phyloP scores from a whole-genome alignment of 2,329 filamentous ascomycete species.

The Diaporthe citrichinensis region DNA sequence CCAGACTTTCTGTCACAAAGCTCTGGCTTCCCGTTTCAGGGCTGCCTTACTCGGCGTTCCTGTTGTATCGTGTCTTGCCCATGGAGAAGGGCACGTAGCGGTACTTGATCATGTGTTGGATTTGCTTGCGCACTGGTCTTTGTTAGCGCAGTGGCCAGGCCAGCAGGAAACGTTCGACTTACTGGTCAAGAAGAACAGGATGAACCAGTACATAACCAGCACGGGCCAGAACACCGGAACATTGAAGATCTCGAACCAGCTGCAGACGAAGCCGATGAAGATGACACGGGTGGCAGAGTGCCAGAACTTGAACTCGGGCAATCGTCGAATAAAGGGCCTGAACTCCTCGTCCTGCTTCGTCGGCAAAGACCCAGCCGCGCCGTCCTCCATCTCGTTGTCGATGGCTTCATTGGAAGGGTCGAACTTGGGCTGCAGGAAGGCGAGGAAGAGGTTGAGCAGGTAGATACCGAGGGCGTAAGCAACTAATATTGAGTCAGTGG shows the following conservation, averaged over 20 bases:
- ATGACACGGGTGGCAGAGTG: conserved; percentile 93
- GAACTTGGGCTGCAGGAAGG: conserved; percentile 98
- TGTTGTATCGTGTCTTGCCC: conserved; percentile 86
- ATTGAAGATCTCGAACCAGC: conserved; percentile 95
- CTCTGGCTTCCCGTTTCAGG: background rate
- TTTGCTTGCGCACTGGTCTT: conserved; percentile 92
- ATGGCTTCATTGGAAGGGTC: conserved; percentile 92
- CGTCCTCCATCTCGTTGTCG: conserved; percentile 97
- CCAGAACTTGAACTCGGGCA: conserved; percentile 99
- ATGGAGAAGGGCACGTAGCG: conserved; percentile 95
- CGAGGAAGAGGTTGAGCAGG: conserved; percentile 98
- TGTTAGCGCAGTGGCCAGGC: conserved; percentile 9
- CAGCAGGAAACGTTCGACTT: conserved; percentile 57
- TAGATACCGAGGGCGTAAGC: conserved; percentile 99
- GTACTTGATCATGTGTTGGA: conserved; percentile 99
- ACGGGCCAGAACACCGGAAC: conserved; percentile 99
- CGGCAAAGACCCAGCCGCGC: conserved; percentile 83
- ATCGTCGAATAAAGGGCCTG: conserved; percentile 92
- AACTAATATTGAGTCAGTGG: conserved; percentile 68
- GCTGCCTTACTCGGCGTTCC: conserved; percentile 65
- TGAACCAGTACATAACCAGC: conserved; percentile 98
- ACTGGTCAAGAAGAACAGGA: conserved; percentile 96
- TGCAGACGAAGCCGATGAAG: conserved; percentile 85
- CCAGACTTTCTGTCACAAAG: background rate
- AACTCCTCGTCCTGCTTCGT: conserved; percentile 99